A percentile compares a stretch with the other conserved stretches of the same genome.
phyloP scores from a whole-genome alignment of 2,329 filamentous ascomycete species.

The Diplocarpon mali region DNA sequence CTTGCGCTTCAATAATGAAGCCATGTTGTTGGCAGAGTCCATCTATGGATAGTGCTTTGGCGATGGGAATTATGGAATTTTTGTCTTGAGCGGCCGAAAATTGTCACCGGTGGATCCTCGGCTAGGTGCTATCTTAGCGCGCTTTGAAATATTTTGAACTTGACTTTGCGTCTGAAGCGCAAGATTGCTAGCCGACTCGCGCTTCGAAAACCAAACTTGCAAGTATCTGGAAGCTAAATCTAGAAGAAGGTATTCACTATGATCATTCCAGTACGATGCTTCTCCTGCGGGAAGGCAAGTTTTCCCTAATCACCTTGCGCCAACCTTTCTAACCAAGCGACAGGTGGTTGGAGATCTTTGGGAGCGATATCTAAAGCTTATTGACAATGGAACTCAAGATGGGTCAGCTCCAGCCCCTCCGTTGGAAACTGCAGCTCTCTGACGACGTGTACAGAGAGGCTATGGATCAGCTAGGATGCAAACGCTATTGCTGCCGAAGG shows the following conservation, averaged over 20 bases:
- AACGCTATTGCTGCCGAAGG: conserved; percentile 94
- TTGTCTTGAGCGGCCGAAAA: conserved; percentile 8
- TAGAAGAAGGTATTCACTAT: conserved; percentile 43
- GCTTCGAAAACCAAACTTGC: too few species aligned
- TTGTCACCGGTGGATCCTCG: background rate
- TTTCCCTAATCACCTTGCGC: background rate
- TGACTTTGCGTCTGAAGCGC: too few species aligned
- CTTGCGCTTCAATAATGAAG: conserved; percentile 29
- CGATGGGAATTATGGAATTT: conserved; percentile 10
- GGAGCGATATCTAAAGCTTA: conserved; percentile 86
- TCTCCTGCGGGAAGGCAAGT: conserved; percentile 93
- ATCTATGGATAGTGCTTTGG: conserved; percentile 14
- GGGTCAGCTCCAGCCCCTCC: conserved; percentile 43
- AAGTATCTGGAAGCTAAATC: background rate
- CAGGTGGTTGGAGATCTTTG: conserved; percentile 95
- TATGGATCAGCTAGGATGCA: conserved; percentile 88
- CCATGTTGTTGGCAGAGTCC: conserved; percentile 27
- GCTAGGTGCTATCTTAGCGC: conserved; percentile 2
- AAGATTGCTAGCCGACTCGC: too few species aligned
- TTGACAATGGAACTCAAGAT: conserved; percentile 66
- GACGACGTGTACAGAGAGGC: conserved; percentile 55
- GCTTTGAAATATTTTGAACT: too few species aligned
- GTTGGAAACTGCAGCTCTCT: conserved; percentile 6
- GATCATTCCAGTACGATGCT: conserved; percentile 98
- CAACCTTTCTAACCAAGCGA: conserved; percentile 4